Conservation (phyloP, 1,139 yeast species). For the Yamadazyma sp. region DNA sequence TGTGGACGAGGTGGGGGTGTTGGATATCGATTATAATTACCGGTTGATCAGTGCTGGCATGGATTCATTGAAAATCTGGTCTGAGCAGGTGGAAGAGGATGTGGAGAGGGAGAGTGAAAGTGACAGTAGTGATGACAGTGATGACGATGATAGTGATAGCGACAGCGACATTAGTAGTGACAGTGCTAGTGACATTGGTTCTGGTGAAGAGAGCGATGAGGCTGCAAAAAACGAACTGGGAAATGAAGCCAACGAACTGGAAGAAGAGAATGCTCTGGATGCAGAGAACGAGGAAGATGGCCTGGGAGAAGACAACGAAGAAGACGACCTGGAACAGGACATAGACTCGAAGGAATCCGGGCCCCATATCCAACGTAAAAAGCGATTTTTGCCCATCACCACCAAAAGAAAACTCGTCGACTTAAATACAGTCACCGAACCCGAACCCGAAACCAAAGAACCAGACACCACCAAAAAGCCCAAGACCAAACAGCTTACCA, state of each 20-base stretch:
- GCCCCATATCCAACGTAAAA: constrained; percentile 14
- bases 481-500: constrained; percentile 36
- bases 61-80: constrained; percentile 80
- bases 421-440: background rate
- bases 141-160: constrained; percentile 12
- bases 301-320: background rate
- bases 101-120: constrained; percentile 15
- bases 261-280: too few species aligned
- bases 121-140: constrained; percentile 16
- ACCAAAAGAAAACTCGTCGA: constrained; percentile 21
- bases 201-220: constrained; percentile 9
- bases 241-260: constrained; percentile 3
- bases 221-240: constrained; percentile 15
- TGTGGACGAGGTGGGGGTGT: constrained; percentile 61
- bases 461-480: constrained; percentile 21
- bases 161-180: constrained; percentile 7
- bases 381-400: constrained; percentile 13
- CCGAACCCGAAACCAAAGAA: constrained; percentile 15
- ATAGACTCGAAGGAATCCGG: background rate
- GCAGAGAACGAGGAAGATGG: background rate
- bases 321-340: background rate
- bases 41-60: constrained; percentile 79
- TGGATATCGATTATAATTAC: constrained; percentile 80
- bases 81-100: constrained; percentile 29
- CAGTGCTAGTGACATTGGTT: constrained; percentile 10